Base-by-base conservation (phyloP, 441 rosid species). In the Euphorbia schlechtendalii region DNA sequence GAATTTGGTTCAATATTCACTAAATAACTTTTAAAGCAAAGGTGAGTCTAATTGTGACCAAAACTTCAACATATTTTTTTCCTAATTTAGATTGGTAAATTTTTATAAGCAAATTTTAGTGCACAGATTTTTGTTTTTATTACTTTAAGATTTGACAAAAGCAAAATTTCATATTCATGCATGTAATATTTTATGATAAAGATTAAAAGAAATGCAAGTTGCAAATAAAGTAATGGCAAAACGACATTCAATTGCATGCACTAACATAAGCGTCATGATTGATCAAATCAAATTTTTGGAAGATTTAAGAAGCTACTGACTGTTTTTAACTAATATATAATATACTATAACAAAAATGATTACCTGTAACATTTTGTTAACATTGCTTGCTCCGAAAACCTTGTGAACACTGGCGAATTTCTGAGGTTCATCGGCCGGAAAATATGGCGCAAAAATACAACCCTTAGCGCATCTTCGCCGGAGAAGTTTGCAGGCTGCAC, bases 371-470 rank as follows among this genome's bases (percentile, higher is more conserved):
- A 88, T 83, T 77, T 86, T 91, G 83, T 78, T 91, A 73, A 91
- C 96, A 70, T 88, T 91, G 83, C 97, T 88, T 9, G 97, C 97
- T 45, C 97, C 97, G 64, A 88, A 91, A 17, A 88, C 87, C 81
- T 82, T 91, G 64, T 90, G 97, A 4, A 88, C 97, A 61, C 79
- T 84, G n/a, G 96, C 92, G 70, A 90, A 90, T 64, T 88, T 90
- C 56, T 84, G 87, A 25, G 97, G 92, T 71, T 91, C 90, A 61
- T 85, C 87, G 15, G 94, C 89, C 0, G 96, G 97, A 70, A 90
- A 91, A 67, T 91, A 85, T 11, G 97, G 96, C 58, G 97, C 89
- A 69, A 91, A 91, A 45, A 88, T 78, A 53, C 97, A 91, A 63
- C 84, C 94, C 52, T 71, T 78, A 8, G 84, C 84, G 66, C 97